phyloP scores from a whole-genome alignment of 2,329 filamentous ascomycete genomes.

The Magnaporthales sp. region DNA sequence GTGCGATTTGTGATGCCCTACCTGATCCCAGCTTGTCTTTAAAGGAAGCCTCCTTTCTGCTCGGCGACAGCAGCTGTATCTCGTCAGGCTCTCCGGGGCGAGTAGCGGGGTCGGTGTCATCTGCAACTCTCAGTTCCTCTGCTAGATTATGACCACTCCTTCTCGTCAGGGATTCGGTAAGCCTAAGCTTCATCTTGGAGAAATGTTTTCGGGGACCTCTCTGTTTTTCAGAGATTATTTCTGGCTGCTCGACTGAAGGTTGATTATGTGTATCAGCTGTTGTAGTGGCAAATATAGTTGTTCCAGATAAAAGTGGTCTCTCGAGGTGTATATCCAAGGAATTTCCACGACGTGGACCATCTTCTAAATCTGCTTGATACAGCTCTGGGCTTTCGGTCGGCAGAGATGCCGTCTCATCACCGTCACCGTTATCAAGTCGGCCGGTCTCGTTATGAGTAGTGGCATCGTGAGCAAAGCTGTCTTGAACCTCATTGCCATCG shows the following conservation, averaged over 20 bases:
- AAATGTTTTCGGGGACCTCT: slow-evolving; percentile 1
- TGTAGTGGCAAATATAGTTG: background rate
- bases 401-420: background rate
- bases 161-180: slow-evolving; percentile 6
- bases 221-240: background rate
- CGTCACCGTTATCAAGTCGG: background rate
- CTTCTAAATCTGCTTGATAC: background rate
- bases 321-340: slow-evolving; percentile 2
- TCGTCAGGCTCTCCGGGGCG: background rate
- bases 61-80: background rate
- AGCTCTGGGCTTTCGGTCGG: background rate
- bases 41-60: background rate
- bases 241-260: background rate
- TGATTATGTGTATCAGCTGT: background rate
- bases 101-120: background rate
- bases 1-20: background rate
- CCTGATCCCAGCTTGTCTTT: background rate
- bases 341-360: background rate
- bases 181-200: background rate
- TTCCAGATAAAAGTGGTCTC: background rate
- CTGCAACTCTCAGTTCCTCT: background rate
- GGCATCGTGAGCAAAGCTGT: background rate
- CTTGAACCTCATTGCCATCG: background rate
- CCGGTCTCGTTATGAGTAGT: background rate
- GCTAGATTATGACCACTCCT: background rate